Evolutionary conservation across 2,329 filamentous ascomycete species (phyloP).

Genomic region (Arthrobotrys entomopaga): DNA sequence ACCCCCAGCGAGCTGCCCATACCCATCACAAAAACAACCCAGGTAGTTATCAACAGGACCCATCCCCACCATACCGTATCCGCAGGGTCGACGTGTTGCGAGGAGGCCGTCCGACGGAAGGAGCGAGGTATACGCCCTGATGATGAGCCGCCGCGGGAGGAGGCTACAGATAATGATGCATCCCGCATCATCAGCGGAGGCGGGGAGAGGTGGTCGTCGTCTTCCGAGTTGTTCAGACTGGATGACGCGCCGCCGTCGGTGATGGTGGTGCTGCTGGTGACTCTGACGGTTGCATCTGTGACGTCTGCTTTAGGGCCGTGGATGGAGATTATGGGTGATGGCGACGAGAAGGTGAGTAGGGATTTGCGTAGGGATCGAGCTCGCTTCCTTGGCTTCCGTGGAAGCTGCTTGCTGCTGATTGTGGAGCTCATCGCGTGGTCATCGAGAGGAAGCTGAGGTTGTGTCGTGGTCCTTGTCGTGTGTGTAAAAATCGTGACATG

Average conservation of each 20-base stretch:
- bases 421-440: slow-evolving; percentile 32
- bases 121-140: slow-evolving; percentile 26
- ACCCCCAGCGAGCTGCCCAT: slow-evolving; percentile 96
- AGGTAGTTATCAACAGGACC: slow-evolving; percentile 88
- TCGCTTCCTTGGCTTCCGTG: slow-evolving; percentile 40
- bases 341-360: slow-evolving; percentile 45
- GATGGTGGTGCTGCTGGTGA: slow-evolving; percentile 1
- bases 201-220: slow-evolving; percentile 40
- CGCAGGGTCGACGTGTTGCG: slow-evolving; percentile 49
- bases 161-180: slow-evolving; percentile 34
- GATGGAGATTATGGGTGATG: slow-evolving; percentile 31
- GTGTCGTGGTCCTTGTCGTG: slow-evolving; percentile 13
- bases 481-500: slow-evolving; percentile 7
- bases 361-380: slow-evolving; percentile 52
- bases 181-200: slow-evolving; percentile 53
- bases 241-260: slow-evolving; percentile 38
- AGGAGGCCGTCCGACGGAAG: slow-evolving; percentile 39
- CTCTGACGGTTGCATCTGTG: not conserved
- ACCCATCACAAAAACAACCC: slow-evolving; percentile 93
- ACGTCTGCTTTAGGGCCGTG: slow-evolving; percentile 28
- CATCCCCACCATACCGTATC: slow-evolving; percentile 99
- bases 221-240: slow-evolving; percentile 53
- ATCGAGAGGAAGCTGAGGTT: not conserved
- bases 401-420: slow-evolving; percentile 49
- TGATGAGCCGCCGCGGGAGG: slow-evolving; percentile 4